Evolutionary conservation across 805 yeast species (phyloP).

Genomic region (Myxozyma sirexii): DNA sequence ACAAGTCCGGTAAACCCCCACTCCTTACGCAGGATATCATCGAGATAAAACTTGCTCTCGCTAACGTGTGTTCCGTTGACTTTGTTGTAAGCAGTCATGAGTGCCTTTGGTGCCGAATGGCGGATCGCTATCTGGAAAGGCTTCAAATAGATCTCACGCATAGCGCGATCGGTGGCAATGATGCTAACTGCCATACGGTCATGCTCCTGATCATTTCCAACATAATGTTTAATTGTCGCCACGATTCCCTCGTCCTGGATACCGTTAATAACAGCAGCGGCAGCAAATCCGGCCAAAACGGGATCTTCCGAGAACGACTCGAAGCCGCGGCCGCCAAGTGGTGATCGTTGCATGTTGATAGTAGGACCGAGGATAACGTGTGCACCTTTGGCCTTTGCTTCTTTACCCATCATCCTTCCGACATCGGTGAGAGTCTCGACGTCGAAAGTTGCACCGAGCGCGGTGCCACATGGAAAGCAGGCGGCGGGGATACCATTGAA

Average conservation of each 20-base stretch:
- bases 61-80: slow-evolving; percentile 64
- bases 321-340: slow-evolving; percentile 64
- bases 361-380: slow-evolving; percentile 56
- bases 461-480: slow-evolving; percentile 65
- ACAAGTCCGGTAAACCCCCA: slow-evolving; percentile 60
- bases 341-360: slow-evolving; percentile 58
- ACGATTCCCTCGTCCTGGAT: slow-evolving; percentile 54
- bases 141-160: slow-evolving; percentile 64
- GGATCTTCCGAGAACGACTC: slow-evolving; percentile 70
- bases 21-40: slow-evolving; percentile 55
- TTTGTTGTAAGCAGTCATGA: slow-evolving; percentile 67
- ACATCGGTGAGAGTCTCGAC: slow-evolving; percentile 52
- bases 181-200: slow-evolving; percentile 55
- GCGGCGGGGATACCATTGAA: slow-evolving; percentile 57
- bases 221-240: slow-evolving; percentile 60
- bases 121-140: slow-evolving; percentile 65
- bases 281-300: slow-evolving; percentile 49
- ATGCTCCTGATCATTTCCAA: slow-evolving; percentile 64
- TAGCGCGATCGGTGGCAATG: slow-evolving; percentile 59
- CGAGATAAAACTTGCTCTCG: slow-evolving; percentile 49
- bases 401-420: slow-evolving; percentile 57
- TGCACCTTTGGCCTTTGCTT: slow-evolving; percentile 57
- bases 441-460: slow-evolving; percentile 59
- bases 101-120: slow-evolving; percentile 54
- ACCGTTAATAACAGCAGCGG: slow-evolving; percentile 57